Conservation (phyloP, 1,139 yeast species). For the Yamadazyma taylorii region DNA sequence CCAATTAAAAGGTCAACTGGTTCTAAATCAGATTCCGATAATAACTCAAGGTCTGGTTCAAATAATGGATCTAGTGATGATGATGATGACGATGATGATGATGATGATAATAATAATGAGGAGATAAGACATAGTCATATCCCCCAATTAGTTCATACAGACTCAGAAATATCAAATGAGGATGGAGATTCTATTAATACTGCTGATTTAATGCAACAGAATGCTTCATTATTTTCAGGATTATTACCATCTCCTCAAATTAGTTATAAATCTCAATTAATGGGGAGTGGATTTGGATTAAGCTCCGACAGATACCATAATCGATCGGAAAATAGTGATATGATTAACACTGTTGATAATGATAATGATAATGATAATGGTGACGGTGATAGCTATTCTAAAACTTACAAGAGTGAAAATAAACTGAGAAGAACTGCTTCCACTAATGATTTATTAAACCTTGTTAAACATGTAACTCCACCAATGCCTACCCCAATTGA, state of each 20-base stretch:
- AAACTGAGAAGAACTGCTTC: constrained; percentile 19
- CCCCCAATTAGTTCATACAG: constrained; percentile 19
- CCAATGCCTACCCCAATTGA: constrained; percentile 9
- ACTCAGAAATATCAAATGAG: constrained; percentile 20
- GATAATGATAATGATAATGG: too few species aligned
- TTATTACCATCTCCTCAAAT: constrained; percentile 43
- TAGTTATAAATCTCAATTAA: constrained; percentile 32
- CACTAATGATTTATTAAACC: constrained; percentile 16
- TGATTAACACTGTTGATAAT: too few species aligned
- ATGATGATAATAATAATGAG: constrained; percentile 6
- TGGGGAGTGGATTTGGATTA: constrained; percentile 22
- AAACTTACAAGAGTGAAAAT: constrained; percentile 9
- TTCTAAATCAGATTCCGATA: constrained; percentile 1
- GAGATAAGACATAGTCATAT: constrained; percentile 17
- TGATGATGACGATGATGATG: too few species aligned
- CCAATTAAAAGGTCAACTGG: neutral
- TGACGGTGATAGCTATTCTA: constrained; percentile 11
- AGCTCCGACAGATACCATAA: constrained; percentile 7
- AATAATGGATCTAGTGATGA: too few species aligned
- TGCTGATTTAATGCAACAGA: constrained; percentile 32
- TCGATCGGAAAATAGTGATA: constrained; percentile 1
- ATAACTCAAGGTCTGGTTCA: constrained; percentile 3
- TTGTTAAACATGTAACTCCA: constrained; percentile 15
- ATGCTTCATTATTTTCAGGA: constrained; percentile 33
- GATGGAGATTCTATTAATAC: constrained; percentile 27